Base-by-base conservation (phyloP, 805 yeast genomes). In the Grigorovia humatica region DNA sequence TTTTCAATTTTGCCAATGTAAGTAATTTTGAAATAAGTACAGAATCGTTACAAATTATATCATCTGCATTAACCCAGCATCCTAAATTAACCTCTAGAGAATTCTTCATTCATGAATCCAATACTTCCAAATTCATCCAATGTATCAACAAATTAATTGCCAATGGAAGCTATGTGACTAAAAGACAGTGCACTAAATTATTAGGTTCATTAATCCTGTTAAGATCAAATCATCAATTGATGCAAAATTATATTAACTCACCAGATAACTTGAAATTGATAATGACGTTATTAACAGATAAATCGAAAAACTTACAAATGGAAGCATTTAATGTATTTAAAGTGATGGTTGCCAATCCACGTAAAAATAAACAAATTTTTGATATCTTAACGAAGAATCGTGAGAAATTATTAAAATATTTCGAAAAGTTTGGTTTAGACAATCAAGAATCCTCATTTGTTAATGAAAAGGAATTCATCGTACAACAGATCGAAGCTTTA, bases 331-430 rank as follows among this genome's bases (percentile, higher is more conserved):
- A 93, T 57, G 84, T 91, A 42, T 91, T 93, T 72, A 93, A 91
- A 70, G 85, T 90, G 43, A 88, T 93, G 68, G 89, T 89, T n/a
- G 98, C 96, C 4, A 93, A 93, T 67, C 99, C 99, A 5, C 82
- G 84, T 56, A 90, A 90, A 66, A 75, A 88, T 2, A 88, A 83
- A 65, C 80, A 83, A 8, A 81, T 93, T 2, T 70, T 78, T 50
- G 96, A 91, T 66, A 85, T 91, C 19, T 73, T 93, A 57, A 79
- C 82, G 46, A 89, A 90, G 63, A 93, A 93, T 67, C 81, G 88
- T 61, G 85, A 80, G 43, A 87, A 85, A 61, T 76, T 91, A 55
- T 66, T 90, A 42, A 73, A 74, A 35, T 88, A 87, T 63, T 76
- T 91, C 53, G 77, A 78, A 47, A 76, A 74, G 42, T 87, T 89